Conservation (phyloP, 1,139 yeast species). For the Yamadazyma epiphylla region DNA sequence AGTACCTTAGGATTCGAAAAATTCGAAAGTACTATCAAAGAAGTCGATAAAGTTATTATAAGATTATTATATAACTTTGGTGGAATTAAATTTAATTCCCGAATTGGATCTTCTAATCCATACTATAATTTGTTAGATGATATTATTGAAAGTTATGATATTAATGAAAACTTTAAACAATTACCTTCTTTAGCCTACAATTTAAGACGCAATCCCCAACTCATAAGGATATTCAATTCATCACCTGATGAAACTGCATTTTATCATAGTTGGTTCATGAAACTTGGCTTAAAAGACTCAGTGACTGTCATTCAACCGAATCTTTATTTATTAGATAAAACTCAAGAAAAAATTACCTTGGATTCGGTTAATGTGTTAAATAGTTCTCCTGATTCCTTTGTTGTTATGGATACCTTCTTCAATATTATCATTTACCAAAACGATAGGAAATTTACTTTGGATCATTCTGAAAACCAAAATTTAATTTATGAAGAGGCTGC, state of each 20-base stretch:
- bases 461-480: slow-evolving; percentile 30
- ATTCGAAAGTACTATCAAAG: slow-evolving; percentile 23
- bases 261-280: slow-evolving; percentile 30
- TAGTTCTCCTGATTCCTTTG: slow-evolving; percentile 13
- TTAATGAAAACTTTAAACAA: slow-evolving; percentile 23
- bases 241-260: slow-evolving; percentile 45
- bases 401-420: slow-evolving; percentile 30
- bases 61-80: slow-evolving; percentile 32
- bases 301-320: slow-evolving; percentile 25
- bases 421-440: slow-evolving; percentile 22
- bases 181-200: slow-evolving; percentile 28
- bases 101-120: slow-evolving; percentile 17
- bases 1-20: slow-evolving; percentile 32
- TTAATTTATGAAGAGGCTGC: slow-evolving; percentile 13
- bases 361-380: slow-evolving; percentile 16
- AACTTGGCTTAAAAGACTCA: slow-evolving; percentile 15
- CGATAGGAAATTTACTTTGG: slow-evolving; percentile 19
- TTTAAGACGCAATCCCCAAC: slow-evolving; percentile 31
- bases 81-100: slow-evolving; percentile 11
- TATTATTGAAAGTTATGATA: slow-evolving; percentile 14
- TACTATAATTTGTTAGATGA: slow-evolving; percentile 14
- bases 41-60: slow-evolving; percentile 24
- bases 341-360: slow-evolving; percentile 13
- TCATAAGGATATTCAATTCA: slow-evolving; percentile 34
- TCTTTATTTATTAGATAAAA: slow-evolving; percentile 14